These are phyloP conservation scores for Alternaria alternata DNA, from an alignment of 2,329 filamentous ascomycete species.

Conservation along the genomic window DNA sequence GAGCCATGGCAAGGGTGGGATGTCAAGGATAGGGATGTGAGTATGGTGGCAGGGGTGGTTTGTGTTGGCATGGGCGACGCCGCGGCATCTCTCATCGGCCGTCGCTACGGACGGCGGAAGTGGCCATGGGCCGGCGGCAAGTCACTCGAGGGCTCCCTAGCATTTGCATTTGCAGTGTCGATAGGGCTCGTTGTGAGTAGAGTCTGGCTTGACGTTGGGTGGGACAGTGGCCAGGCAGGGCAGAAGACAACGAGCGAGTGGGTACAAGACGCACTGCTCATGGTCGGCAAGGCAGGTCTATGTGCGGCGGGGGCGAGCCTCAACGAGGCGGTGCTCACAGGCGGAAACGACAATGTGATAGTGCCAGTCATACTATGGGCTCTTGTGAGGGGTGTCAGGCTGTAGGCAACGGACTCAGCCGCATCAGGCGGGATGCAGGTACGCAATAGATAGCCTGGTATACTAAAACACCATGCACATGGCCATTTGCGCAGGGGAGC, in stretches of 20 bases:
- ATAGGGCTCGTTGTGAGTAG: slow-evolving; percentile 74
- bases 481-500: slow-evolving; percentile 1
- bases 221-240: slow-evolving; percentile 54
- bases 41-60: slow-evolving; percentile 90
- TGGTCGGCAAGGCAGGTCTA: slow-evolving; percentile 67
- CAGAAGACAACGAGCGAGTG: slow-evolving; percentile 54
- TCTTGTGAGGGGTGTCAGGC: slow-evolving; percentile 78
- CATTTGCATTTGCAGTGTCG: slow-evolving; percentile 83
- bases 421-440: slow-evolving; percentile 19
- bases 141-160: slow-evolving; percentile 84
- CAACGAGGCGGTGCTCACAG: slow-evolving; percentile 93
- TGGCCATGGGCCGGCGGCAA: slow-evolving; percentile 98
- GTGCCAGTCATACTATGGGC: slow-evolving; percentile 94
- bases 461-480: slow-evolving; percentile 1
- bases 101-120: slow-evolving; percentile 84
- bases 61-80: slow-evolving; percentile 97
- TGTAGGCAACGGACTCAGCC: slow-evolving; percentile 22
- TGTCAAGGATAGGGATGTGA: slow-evolving; percentile 73
- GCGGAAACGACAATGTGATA: slow-evolving; percentile 97
- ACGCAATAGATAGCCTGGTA: slow-evolving; percentile 1
- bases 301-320: slow-evolving; percentile 83
- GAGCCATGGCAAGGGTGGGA: slow-evolving; percentile 77
- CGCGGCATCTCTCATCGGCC: slow-evolving; percentile 86
- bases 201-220: slow-evolving; percentile 79
- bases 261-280: slow-evolving; percentile 35